Percentiles rank a stretch among this genome's conserved stretches.
phyloP scores from a whole-genome alignment of 2,329 filamentous ascomycete species.

The Penicillium sp. region DNA sequence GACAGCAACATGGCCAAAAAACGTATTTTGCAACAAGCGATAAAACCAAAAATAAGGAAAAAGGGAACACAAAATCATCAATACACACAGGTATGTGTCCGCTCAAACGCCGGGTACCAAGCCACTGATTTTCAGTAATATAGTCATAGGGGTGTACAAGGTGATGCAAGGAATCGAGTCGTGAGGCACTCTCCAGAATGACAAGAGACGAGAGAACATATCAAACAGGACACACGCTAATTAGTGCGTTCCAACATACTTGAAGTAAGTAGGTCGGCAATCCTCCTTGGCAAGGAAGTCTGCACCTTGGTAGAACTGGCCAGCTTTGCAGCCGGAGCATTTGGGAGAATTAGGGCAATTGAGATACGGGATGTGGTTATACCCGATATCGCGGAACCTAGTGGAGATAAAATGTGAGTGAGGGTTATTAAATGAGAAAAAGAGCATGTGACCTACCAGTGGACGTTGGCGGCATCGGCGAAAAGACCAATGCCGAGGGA shows the following conservation, averaged over 20 bases:
- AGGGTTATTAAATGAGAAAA: background rate
- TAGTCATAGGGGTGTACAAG: conserved; percentile 26
- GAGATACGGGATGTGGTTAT: conserved; percentile 97
- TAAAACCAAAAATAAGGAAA: conserved; percentile 3
- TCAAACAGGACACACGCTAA: conserved; percentile 6
- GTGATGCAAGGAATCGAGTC: conserved; percentile 22
- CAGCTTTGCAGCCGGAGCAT: conserved; percentile 82
- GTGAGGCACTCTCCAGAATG: conserved; percentile 13
- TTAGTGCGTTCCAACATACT: conserved; percentile 80
- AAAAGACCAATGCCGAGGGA: conserved; percentile 90
- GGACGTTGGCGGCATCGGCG: conserved; percentile 84
- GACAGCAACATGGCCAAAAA: conserved; percentile 13
- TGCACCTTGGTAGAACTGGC: conserved; percentile 85
- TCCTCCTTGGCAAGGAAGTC: conserved; percentile 84
- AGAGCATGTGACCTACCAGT: conserved; percentile 65
- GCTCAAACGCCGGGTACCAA: conserved; percentile 28
- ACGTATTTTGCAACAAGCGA: conserved; percentile 18
- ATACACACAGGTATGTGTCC: conserved; percentile 24
- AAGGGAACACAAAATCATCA: conserved; percentile 20
- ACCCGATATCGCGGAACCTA: conserved; percentile 99
- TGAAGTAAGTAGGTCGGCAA: conserved; percentile 96
- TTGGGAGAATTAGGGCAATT: conserved; percentile 98
- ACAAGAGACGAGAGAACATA: conserved; percentile 12
- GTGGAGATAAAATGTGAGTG: background rate
- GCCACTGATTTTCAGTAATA: conserved; percentile 20